A percentile compares a stretch with the other conserved stretches of the same genome.
Evolutionary conservation across 1,284 basidiomycete species (phyloP).

Genomic region (Ustilago xerochloae): DNA sequence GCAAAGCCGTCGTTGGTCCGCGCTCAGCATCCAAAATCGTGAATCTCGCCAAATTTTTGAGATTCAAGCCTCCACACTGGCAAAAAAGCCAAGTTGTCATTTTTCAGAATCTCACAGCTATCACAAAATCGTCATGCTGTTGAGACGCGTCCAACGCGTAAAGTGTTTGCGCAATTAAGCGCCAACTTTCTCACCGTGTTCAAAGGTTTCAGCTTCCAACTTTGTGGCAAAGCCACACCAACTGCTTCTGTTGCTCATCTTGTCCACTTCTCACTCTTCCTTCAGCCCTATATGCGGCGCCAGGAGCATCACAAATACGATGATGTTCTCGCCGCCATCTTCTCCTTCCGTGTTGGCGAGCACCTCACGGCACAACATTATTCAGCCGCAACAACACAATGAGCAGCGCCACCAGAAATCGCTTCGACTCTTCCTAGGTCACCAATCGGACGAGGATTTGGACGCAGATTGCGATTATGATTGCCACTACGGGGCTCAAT

Average conservation of each 20-base stretch:
- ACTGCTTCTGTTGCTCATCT: neutral
- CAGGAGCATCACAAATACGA: neutral
- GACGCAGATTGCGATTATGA: conserved; percentile 14
- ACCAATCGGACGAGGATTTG: conserved; percentile 34
- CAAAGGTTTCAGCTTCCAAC: neutral
- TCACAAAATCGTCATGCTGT: neutral
- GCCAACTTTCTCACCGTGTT: neutral
- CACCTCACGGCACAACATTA: conserved; percentile 46
- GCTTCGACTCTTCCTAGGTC: conserved; percentile 39
- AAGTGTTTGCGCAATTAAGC: conserved; percentile 1
- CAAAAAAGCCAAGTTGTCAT: neutral
- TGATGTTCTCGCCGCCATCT: conserved; percentile 38
- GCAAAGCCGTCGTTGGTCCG: conserved; percentile 3
- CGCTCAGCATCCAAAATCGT: neutral
- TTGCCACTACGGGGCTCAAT: neutral
- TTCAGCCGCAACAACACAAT: conserved; percentile 9
- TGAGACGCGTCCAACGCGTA: conserved; percentile 39
- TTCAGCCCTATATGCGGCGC: too few species aligned
- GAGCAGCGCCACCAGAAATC: conserved; percentile 30
- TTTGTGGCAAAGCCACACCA: conserved; percentile 6
- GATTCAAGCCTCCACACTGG: conserved; percentile 13
- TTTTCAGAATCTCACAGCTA: conserved; percentile 4
- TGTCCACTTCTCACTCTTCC: too few species aligned
- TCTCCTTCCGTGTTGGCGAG: conserved; percentile 44
- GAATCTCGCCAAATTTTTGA: too few species aligned